Conservation (phyloP, 2,329 filamentous ascomycete species). For the Stachybotrys echinatus region DNA sequence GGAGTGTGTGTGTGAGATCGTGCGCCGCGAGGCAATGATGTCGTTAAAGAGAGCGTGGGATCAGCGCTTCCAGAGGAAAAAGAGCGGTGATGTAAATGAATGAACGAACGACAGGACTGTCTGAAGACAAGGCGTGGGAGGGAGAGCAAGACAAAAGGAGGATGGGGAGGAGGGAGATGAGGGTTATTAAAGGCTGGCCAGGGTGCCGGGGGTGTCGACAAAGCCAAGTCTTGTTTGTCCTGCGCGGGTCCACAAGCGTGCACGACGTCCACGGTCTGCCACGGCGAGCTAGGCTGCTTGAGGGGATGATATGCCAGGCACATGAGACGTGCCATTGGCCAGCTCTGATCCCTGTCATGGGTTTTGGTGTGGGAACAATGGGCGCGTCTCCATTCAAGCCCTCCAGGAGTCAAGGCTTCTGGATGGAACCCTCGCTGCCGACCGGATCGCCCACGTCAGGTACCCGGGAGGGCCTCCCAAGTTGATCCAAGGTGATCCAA, state of each 20-base stretch:
- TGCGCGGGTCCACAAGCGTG: background rate
- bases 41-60: constrained; percentile 16
- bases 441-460: background rate
- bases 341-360: background rate
- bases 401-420: background rate
- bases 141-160: constrained; percentile 6
- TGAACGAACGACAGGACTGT: constrained; percentile 14
- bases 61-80: constrained; percentile 10
- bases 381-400: background rate
- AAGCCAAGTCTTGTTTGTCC: background rate
- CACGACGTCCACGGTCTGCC: background rate
- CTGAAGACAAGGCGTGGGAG: constrained; percentile 12
- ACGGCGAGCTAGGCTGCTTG: background rate
- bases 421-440: background rate
- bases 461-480: no score
- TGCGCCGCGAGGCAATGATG: background rate
- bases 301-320: background rate
- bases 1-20: background rate
- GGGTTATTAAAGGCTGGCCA: constrained; percentile 19
- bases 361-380: background rate
- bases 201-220: constrained; percentile 8
- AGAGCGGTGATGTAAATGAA: constrained; percentile 15
- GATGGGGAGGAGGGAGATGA: constrained; percentile 15
- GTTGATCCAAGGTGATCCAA: no score
- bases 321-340: constrained; percentile 3